phyloP scores from a whole-genome alignment of 257 asterid species.

The Galeopsis tetrahit region DNA sequence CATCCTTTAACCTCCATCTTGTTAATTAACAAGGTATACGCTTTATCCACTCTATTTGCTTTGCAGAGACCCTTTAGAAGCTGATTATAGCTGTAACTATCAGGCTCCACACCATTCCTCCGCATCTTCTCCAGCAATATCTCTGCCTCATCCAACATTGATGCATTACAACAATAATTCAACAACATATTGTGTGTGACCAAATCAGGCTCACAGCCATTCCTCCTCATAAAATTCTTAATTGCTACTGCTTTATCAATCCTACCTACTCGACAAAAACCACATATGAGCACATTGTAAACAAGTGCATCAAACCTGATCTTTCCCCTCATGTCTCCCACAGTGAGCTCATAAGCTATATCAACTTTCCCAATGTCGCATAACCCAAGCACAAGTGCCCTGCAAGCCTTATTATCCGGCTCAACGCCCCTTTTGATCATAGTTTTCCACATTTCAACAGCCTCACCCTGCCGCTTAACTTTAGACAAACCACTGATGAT shows the following conservation, averaged over 20 bases:
- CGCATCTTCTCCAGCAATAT: conserved; percentile 75
- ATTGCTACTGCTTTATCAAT: conserved; percentile 86
- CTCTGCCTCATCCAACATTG: conserved; percentile 77
- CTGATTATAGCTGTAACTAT: conserved; percentile 81
- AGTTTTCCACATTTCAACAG: conserved; percentile 70
- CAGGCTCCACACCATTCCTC: conserved; percentile 65
- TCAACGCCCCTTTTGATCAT: conserved; percentile 67
- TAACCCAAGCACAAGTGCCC: conserved; percentile 85
- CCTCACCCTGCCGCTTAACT: conserved; percentile 61
- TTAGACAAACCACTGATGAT: conserved; percentile 65
- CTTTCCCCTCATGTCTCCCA: conserved; percentile 83
- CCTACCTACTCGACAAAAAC: conserved; percentile 83
- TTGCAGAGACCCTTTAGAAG: conserved; percentile 86
- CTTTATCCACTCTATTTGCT: conserved; percentile 77
- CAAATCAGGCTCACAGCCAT: conserved; percentile 87
- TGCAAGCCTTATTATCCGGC: conserved; percentile 80
- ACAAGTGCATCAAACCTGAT: conserved; percentile 57
- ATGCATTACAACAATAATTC: conserved; percentile 71
- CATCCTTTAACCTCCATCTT: conserved; percentile 78
- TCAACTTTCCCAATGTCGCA: conserved; percentile 78
- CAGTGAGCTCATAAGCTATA: conserved; percentile 91
- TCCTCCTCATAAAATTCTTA: conserved; percentile 75
- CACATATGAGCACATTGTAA: conserved; percentile 74
- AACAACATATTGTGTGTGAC: conserved; percentile 75
- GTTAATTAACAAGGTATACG: conserved; percentile 57